Evolutionary conservation across 139 green algal genomes (phyloP).

Genomic region (Protoeuglena noctilucae): DNA sequence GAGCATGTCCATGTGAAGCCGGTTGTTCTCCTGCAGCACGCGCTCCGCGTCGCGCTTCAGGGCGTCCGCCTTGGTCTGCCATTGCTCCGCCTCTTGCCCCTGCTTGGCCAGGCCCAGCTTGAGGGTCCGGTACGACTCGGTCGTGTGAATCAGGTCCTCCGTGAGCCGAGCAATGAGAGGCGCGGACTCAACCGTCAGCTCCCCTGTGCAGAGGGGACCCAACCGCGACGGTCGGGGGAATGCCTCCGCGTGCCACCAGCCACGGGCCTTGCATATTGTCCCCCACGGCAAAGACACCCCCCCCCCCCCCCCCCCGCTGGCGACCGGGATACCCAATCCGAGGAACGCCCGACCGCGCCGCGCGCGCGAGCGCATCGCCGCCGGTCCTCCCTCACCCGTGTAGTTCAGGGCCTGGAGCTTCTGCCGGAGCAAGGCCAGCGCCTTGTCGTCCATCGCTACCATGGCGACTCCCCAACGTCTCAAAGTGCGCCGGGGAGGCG

Average conservation of each 20-base stretch:
- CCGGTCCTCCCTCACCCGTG: constrained; percentile 17
- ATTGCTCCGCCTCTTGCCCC: constrained; percentile 27
- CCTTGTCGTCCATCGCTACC: constrained; percentile 18
- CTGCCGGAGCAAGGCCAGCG: constrained; percentile 15
- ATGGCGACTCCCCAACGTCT: no score
- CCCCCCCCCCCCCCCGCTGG: neutral
- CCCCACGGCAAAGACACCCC: neutral
- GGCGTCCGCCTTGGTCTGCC: constrained; percentile 38
- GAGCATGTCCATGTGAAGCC: constrained; percentile 46
- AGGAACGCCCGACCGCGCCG: neutral
- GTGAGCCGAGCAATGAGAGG: constrained; percentile 33
- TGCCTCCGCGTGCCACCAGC: neutral
- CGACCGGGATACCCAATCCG: neutral
- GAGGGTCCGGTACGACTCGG: constrained; percentile 31
- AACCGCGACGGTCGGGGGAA: neutral
- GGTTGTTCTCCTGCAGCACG: constrained; percentile 40
- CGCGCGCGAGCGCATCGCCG: neutral
- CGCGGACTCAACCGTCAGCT: constrained; percentile 7
- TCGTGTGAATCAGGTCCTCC: constrained; percentile 44
- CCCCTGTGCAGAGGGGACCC: neutral
- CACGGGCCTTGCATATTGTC: neutral
- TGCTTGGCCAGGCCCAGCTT: constrained; percentile 32
- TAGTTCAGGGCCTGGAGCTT: constrained; percentile 45
- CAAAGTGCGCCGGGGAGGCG: no score
- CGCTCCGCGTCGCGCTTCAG: constrained; percentile 27